Percentiles rank a stretch among this genome's conserved stretches.
Evolutionary conservation across 257 asterid species (phyloP).

Genomic region (Solanum etuberosum): DNA sequence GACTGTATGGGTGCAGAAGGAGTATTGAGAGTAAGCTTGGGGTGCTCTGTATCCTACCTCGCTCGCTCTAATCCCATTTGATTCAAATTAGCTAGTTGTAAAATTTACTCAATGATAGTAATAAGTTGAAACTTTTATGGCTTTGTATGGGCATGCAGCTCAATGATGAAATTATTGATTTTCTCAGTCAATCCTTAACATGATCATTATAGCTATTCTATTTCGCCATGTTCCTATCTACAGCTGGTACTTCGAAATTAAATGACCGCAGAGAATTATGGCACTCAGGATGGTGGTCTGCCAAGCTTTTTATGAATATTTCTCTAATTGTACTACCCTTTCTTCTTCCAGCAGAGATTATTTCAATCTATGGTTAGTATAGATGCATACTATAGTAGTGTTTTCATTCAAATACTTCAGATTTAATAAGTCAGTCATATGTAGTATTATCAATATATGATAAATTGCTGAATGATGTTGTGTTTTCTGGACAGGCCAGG

Average conservation of each 20-base stretch:
- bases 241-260: slow-evolving; percentile 39
- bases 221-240: slow-evolving; percentile 36
- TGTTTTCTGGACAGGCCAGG: slow-evolving; percentile 21
- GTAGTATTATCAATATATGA: neutral
- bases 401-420: neutral
- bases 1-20: slow-evolving; percentile 50
- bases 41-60: slow-evolving; percentile 38
- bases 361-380: slow-evolving; percentile 29
- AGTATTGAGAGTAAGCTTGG: slow-evolving; percentile 40
- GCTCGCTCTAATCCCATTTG: neutral
- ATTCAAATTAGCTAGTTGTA: neutral
- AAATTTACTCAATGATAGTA: neutral
- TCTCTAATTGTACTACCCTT: slow-evolving; percentile 23
- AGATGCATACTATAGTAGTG: neutral
- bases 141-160: neutral
- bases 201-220: slow-evolving; percentile 22
- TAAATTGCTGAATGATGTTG: neutral
- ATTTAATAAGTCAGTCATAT: neutral
- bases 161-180: neutral
- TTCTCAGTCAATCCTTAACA: slow-evolving; percentile 14
- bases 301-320: slow-evolving; percentile 24
- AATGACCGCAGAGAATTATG: slow-evolving; percentile 27
- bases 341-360: slow-evolving; percentile 22
- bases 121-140: neutral
- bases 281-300: slow-evolving; percentile 51